Percentiles rank a stretch among this genome's conserved stretches.
Evolutionary conservation across 2,329 filamentous ascomycete species (phyloP).

Genomic region (Chalaropsis ovoidea): DNA sequence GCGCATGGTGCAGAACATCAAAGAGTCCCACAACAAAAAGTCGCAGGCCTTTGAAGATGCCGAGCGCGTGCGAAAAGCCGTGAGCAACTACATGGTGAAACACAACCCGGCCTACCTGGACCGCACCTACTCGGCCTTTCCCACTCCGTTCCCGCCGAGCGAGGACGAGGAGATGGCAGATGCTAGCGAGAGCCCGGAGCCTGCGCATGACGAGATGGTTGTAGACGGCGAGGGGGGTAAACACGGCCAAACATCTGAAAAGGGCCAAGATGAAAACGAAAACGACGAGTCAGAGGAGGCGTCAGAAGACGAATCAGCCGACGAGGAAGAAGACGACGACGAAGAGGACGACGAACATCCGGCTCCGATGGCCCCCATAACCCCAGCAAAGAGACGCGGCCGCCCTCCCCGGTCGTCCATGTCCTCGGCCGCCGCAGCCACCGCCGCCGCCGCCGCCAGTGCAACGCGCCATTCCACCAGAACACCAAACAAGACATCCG

Average conservation of each 20-base stretch:
- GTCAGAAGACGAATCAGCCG: slow-evolving; percentile 31
- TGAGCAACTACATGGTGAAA: slow-evolving; percentile 80
- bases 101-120: slow-evolving; percentile 72
- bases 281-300: slow-evolving; percentile 32
- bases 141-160: slow-evolving; percentile 61
- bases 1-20: slow-evolving; percentile 78
- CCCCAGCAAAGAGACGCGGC: slow-evolving; percentile 21
- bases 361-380: slow-evolving; percentile 4
- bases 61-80: slow-evolving; percentile 73
- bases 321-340: slow-evolving; percentile 30
- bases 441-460: background rate
- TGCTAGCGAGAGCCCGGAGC: slow-evolving; percentile 29
- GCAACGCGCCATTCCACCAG: slow-evolving; percentile 21
- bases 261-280: slow-evolving; percentile 24
- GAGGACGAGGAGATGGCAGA: slow-evolving; percentile 33
- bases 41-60: slow-evolving; percentile 71
- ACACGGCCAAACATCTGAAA: background rate
- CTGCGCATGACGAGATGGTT: slow-evolving; percentile 14
- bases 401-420: slow-evolving; percentile 20
- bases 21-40: slow-evolving; percentile 66
- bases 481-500: slow-evolving; percentile 17
- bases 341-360: slow-evolving; percentile 28
- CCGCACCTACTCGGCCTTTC: slow-evolving; percentile 56
- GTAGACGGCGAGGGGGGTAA: slow-evolving; percentile 29
- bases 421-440: background rate